Conservation (phyloP, 2,329 filamentous ascomycete genomes). For the Fusarium virguliforme region DNA sequence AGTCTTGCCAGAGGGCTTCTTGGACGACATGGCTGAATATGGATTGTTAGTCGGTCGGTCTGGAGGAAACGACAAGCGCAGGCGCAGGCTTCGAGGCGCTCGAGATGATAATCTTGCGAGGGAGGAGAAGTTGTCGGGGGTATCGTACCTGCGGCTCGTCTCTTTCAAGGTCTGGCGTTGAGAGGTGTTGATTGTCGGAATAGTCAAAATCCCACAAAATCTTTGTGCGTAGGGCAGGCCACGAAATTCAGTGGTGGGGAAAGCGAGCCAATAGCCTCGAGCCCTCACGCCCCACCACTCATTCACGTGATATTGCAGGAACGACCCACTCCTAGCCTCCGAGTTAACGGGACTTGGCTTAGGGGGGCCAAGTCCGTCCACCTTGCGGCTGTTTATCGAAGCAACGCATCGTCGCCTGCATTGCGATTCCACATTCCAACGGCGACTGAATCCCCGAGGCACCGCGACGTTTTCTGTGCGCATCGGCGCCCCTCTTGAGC, state of each 20-base stretch:
- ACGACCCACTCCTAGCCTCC: constrained; percentile 27
- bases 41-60: constrained; percentile 51
- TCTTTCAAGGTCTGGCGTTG: constrained; percentile 59
- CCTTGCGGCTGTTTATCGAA: constrained; percentile 48
- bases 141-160: constrained; percentile 62
- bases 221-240: constrained; percentile 62
- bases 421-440: constrained; percentile 49
- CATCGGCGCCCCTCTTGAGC: constrained; percentile 29
- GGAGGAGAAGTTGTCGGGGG: constrained; percentile 45
- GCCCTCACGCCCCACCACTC: background rate
- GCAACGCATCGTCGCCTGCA: constrained; percentile 47
- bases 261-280: constrained; percentile 58
- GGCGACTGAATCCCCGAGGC: constrained; percentile 29
- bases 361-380: constrained; percentile 42
- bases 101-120: constrained; percentile 39
- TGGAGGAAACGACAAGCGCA: constrained; percentile 29
- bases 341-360: constrained; percentile 44
- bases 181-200: constrained; percentile 57
- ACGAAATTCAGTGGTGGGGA: constrained; percentile 55
- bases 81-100: constrained; percentile 40
- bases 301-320: constrained; percentile 50
- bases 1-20: constrained; percentile 60
- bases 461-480: constrained; percentile 40
- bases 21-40: constrained; percentile 62
- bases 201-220: constrained; percentile 60